A percentile compares a stretch with the other conserved stretches of the same genome.
Evolutionary conservation across 306 rosid genomes (phyloP).

Genomic region (Castanospermum australe): DNA sequence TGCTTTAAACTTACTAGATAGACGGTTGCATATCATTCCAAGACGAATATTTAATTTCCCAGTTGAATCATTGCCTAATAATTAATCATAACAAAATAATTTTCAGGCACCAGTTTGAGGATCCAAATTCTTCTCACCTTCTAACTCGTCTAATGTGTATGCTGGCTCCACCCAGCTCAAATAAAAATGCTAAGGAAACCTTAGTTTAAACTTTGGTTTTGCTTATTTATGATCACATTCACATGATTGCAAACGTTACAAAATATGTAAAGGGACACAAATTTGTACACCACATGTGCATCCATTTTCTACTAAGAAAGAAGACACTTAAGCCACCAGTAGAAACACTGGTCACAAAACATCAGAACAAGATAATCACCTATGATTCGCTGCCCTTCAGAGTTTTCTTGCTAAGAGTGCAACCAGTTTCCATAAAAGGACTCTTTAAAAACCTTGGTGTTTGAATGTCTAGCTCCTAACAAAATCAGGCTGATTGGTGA

Average conservation of each 20-base stretch:
- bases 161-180: not conserved
- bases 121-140: too few species aligned
- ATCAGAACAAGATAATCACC: conserved; percentile 1
- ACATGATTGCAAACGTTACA: not conserved
- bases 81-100: not conserved
- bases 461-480: conserved; percentile 15
- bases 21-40: not conserved
- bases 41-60: not conserved
- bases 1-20: not conserved
- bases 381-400: not conserved
- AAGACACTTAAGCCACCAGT: not conserved
- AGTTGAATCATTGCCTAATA: conserved; percentile 1
- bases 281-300: conserved; percentile 5
- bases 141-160: too few species aligned
- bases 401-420: not conserved
- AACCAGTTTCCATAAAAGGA: conserved; percentile 1
- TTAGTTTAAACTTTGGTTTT: too few species aligned
- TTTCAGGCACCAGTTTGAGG: not conserved
- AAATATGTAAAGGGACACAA: not conserved
- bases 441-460: not conserved
- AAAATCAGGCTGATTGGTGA: conserved; percentile 87
- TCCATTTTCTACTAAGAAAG: not conserved
- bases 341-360: not conserved
- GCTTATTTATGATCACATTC: not conserved
- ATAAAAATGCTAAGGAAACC: not conserved